Conservation (phyloP, 192 early-diverging fungal genomes). For the Coemansia sp. region DNA sequence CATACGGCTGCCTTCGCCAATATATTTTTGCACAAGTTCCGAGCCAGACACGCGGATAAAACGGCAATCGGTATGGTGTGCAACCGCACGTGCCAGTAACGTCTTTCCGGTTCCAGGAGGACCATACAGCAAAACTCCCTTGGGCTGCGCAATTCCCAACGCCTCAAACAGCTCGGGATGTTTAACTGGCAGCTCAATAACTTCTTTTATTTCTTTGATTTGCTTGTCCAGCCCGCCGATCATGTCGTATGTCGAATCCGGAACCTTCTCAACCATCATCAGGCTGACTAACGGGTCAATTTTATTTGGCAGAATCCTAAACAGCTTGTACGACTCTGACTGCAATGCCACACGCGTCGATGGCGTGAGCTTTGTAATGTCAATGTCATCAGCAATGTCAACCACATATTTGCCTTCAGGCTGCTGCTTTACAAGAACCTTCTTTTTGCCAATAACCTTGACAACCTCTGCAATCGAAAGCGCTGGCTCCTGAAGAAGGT, state of each 20-base stretch:
- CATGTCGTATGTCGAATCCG: conserved; percentile 99
- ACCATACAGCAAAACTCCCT: conserved; percentile 92
- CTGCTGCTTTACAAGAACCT: conserved; percentile 86
- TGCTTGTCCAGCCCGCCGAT: conserved; percentile 98
- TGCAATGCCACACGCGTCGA: conserved; percentile 92
- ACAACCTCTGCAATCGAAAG: conserved; percentile 96
- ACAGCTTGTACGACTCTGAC: conserved; percentile 87
- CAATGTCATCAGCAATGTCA: conserved; percentile 88
- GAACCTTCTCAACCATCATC: conserved; percentile 99
- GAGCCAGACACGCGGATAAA: conserved; percentile 90
- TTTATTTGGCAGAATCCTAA: conserved; percentile 95
- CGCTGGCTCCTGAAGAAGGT: conserved; percentile 94
- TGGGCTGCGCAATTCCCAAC: conserved; percentile 97
- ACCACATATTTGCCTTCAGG: conserved; percentile 99
- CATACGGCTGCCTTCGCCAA: conserved; percentile 90
- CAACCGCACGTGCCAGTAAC: conserved; percentile 84
- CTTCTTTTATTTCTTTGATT: conserved; percentile 99
- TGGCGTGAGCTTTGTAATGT: conserved; percentile 86
- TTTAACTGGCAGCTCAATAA: conserved; percentile 98
- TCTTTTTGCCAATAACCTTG: conserved; percentile 98
- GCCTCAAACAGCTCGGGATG: conserved; percentile 98
- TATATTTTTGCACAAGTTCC: conserved; percentile 90
- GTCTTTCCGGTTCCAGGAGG: conserved; percentile 91
- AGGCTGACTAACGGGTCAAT: conserved; percentile 99
- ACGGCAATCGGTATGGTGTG: conserved; percentile 88